phyloP scores from a whole-genome alignment of 148 eudicot species.

The Arbutus unedo region DNA sequence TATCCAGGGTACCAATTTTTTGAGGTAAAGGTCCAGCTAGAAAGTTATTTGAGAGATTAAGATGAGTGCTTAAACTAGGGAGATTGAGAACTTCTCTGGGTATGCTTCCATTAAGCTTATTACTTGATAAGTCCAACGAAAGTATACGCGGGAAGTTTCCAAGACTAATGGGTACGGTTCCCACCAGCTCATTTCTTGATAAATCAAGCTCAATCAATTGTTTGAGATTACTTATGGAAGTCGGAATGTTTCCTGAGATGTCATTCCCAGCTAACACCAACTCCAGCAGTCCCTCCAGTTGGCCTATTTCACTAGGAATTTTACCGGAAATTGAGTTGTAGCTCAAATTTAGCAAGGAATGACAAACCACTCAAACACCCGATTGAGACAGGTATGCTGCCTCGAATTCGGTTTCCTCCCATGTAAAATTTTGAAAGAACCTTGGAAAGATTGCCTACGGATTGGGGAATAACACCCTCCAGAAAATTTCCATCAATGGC shows the following conservation, averaged over 20 bases:
- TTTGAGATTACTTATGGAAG: slow-evolving; percentile 27
- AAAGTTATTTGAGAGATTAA: slow-evolving; percentile 45
- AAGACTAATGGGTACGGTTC: slow-evolving; percentile 33
- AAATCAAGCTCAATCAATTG: slow-evolving; percentile 30
- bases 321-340: slow-evolving; percentile 27
- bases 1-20: slow-evolving; percentile 30
- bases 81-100: slow-evolving; percentile 35
- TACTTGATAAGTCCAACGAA: slow-evolving; percentile 42
- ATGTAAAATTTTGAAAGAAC: slow-evolving; percentile 33
- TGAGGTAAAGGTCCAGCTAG: slow-evolving; percentile 42
- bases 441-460: slow-evolving; percentile 48
- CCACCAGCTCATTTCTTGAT: slow-evolving; percentile 30
- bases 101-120: slow-evolving; percentile 48
- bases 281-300: slow-evolving; percentile 26
- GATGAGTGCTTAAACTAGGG: slow-evolving; percentile 21
- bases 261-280: slow-evolving; percentile 31
- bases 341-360: slow-evolving; percentile 22
- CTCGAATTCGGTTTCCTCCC: slow-evolving; percentile 31
- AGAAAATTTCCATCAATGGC: slow-evolving; percentile 34
- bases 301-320: slow-evolving; percentile 33
- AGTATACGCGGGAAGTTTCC: slow-evolving; percentile 25
- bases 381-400: slow-evolving; percentile 31
- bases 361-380: slow-evolving; percentile 21
- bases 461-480: slow-evolving; percentile 33
- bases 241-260: slow-evolving; percentile 36